Base-by-base conservation (phyloP, 2,329 filamentous ascomycete species). In the Neodidymelliopsis sp. region DNA sequence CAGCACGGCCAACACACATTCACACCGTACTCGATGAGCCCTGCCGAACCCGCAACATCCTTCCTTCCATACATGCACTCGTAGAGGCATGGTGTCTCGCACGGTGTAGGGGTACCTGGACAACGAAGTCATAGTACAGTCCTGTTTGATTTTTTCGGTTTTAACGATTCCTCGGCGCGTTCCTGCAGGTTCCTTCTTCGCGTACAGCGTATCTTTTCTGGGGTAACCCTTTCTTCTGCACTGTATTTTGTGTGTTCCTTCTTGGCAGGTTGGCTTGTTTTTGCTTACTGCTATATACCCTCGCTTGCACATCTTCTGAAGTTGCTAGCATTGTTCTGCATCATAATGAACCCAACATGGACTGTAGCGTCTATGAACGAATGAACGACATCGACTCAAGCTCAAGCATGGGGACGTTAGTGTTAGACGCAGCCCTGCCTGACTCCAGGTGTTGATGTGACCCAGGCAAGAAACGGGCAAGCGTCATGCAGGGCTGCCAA, bases 21-120 rank as follows among this genome's bases (percentile, higher is more conserved):
- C 33, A 63, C 67, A 12, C 63, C 65, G 18, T 73, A 71, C 39
- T 62, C 67, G 4, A 70, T 71, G 61, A 74, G 70, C 33, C 71
- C 71, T 6, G 60, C 68, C 6, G 70, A 71, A 48, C 59, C 65
- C 6, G 50, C 67, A 24, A 51, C 56, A 9, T 46, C 54, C 11
- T 72, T 66, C 39, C 55, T 68, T 41, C 60, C 69, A 8, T 72
- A 66, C 43, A 54, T 73, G 34, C 65, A 68, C 44, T 30, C 43
- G 7, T 47, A 39, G 29, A 4, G n/a, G n/a, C 13, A 13, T 4
- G n/a, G 31, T n/a, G n/a, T 4, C 12, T 4, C n/a, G 12, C 18
- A 20, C 22, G 3, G 19, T 15, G n/a, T 19, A 22, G 18, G 31
- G 9, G 22, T 2, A 31, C 7, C 4, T 31, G 29, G 7, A 3